Conservation (phyloP, 225 moss, liverwort and hornwort genomes). For the Thuidium tamariscinum region DNA sequence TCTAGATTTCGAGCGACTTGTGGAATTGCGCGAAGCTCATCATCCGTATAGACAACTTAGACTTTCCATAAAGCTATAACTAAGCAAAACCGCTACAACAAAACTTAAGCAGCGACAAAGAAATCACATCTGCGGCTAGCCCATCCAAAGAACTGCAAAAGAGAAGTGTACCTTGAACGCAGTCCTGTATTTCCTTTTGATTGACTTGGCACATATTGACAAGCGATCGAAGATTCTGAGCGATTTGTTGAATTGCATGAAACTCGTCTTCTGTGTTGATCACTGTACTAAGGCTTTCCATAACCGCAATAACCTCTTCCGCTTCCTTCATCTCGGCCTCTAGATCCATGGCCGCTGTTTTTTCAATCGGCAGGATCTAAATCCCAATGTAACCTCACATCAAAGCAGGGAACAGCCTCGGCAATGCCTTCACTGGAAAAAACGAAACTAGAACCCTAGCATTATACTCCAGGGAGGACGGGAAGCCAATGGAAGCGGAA, state of each 20-base stretch:
- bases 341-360: constrained; percentile 1
- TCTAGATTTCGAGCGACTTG: background rate
- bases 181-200: constrained; percentile 3
- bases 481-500: no score
- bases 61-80: constrained; percentile 2
- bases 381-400: background rate
- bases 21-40: background rate
- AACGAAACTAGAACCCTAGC: background rate
- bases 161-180: background rate
- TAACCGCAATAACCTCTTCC: constrained; percentile 17
- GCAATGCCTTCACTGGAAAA: background rate
- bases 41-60: background rate
- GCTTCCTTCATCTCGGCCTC: constrained; percentile 25
- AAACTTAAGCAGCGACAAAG: background rate
- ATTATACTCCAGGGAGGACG: background rate
- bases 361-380: background rate
- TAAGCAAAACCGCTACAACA: background rate
- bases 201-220: constrained; percentile 3
- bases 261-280: constrained; percentile 17
- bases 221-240: constrained; percentile 17
- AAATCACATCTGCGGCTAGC: background rate
- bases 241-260: constrained; percentile 5
- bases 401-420: background rate
- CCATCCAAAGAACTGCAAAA: background rate
- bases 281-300: constrained; percentile 17